Percentiles rank a stretch among this genome's conserved stretches.
These are phyloP conservation scores for Neopestalotiopsis rosae DNA, from an alignment of 2,329 filamentous ascomycete genomes.

Conservation along the genomic window DNA sequence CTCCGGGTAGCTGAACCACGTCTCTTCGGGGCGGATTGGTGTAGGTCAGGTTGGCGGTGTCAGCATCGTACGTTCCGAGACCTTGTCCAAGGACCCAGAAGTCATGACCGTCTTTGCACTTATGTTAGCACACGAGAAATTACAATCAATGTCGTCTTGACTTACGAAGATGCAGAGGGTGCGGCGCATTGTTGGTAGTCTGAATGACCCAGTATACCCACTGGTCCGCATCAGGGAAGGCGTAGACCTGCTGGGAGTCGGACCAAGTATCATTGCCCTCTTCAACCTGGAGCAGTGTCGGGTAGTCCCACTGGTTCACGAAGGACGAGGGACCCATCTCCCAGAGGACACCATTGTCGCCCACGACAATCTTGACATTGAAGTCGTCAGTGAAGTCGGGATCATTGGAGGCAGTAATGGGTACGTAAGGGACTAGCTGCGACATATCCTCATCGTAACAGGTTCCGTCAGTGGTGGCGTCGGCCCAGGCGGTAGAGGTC, in stretches of 20 bases:
- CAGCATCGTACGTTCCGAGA: slow-evolving; percentile 33
- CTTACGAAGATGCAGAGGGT: slow-evolving; percentile 47
- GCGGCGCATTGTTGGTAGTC: slow-evolving; percentile 32
- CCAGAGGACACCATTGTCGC: slow-evolving; percentile 46
- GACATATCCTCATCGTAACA: slow-evolving; percentile 43
- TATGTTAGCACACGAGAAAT: not conserved
- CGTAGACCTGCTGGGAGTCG: slow-evolving; percentile 33
- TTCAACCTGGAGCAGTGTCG: slow-evolving; percentile 43
- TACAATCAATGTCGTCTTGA: not conserved
- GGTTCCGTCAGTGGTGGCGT: slow-evolving; percentile 21
- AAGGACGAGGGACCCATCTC: slow-evolving; percentile 53
- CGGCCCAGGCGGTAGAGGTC: slow-evolving; percentile 25
- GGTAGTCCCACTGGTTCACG: slow-evolving; percentile 50
- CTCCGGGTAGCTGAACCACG: slow-evolving; percentile 47
- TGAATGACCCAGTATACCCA: slow-evolving; percentile 41
- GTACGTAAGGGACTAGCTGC: slow-evolving; percentile 39
- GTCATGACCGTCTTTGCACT: slow-evolving; percentile 44
- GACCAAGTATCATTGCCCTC: slow-evolving; percentile 31
- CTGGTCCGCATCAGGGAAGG: slow-evolving; percentile 28
- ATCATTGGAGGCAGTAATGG: slow-evolving; percentile 36
- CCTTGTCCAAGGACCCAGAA: slow-evolving; percentile 41
- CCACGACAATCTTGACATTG: slow-evolving; percentile 24
- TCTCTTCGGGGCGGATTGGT: slow-evolving; percentile 55
- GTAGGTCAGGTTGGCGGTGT: slow-evolving; percentile 35
- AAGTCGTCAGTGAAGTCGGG: slow-evolving; percentile 24